Percentiles rank a stretch among this genome's conserved stretches.
These are phyloP conservation scores for Bertia moriformis DNA, from an alignment of 2,329 filamentous ascomycete genomes.

Conservation along the genomic window DNA sequence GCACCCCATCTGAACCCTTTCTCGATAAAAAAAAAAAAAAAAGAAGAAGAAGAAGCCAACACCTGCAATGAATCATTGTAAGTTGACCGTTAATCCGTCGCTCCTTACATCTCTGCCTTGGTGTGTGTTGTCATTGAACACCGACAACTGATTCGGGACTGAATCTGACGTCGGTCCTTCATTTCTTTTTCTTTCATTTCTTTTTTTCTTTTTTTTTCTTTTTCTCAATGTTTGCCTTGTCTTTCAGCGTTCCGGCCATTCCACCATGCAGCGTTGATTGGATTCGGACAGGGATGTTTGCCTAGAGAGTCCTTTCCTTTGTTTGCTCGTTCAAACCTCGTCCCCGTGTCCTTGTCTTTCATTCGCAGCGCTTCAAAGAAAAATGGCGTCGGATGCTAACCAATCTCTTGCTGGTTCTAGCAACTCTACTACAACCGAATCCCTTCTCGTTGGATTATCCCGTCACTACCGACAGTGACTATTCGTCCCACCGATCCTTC, in stretches of 20 bases:
- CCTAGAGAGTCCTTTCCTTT: too few species aligned
- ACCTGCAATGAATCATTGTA: slow-evolving; percentile 1
- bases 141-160: too few species aligned
- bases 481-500: neutral
- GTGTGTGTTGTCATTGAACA: neutral
- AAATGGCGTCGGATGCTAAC: neutral
- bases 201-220: neutral
- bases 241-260: neutral
- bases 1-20: neutral
- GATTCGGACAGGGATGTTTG: too few species aligned
- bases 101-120: neutral
- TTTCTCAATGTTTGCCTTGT: neutral
- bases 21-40: neutral
- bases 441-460: neutral
- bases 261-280: too few species aligned
- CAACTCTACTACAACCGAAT: neutral
- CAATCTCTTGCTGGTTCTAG: neutral
- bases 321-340: too few species aligned
- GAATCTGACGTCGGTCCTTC: too few species aligned
- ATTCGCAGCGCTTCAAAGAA: too few species aligned
- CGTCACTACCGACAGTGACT: neutral
- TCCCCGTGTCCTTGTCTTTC: too few species aligned
- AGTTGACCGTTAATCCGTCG: neutral
- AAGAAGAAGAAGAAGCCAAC: neutral
- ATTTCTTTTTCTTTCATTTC: too few species aligned